A percentile compares a stretch with the other conserved stretches of the same genome.
Conservation (phyloP, 169 alveolate species). For the Eimeria tenella region DNA sequence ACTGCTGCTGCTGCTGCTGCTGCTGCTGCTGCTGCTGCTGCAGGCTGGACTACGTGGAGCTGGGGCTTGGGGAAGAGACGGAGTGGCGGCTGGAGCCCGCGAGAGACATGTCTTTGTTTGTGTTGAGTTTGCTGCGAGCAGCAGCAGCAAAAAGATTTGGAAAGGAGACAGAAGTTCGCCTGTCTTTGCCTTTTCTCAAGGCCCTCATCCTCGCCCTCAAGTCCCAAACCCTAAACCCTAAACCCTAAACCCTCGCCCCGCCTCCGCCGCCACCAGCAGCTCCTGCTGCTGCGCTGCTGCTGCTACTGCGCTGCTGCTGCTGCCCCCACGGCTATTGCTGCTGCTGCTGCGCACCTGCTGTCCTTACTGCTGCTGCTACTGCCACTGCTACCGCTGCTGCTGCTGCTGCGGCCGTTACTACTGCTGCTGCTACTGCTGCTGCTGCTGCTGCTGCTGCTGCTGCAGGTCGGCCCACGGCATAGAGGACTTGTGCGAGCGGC, state of each 20-base stretch:
- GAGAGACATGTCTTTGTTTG: background rate
- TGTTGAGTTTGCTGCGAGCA: slow-evolving; percentile 5
- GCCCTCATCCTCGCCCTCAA: slow-evolving; percentile 13
- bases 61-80: slow-evolving; percentile 15
- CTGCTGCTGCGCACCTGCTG: slow-evolving; percentile 1
- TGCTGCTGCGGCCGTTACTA: background rate
- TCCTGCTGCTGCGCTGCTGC: background rate
- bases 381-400: background rate
- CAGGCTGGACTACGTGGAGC: slow-evolving; percentile 42
- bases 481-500: slow-evolving; percentile 36
- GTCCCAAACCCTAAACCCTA: background rate
- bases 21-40: background rate
- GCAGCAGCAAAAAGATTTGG: background rate
- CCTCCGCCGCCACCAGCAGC: background rate
- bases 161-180: background rate
- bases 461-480: slow-evolving; percentile 9
- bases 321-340: background rate
- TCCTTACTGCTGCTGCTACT: background rate
- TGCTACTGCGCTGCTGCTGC: background rate
- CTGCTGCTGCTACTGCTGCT: background rate
- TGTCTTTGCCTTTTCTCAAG: slow-evolving; percentile 9
- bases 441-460: slow-evolving; percentile 15
- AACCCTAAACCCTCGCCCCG: background rate
- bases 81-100: background rate
- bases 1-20: slow-evolving; percentile 16